Conservation (phyloP, 768 basidiomycete genomes). For the Phlebiopsis gigantea region DNA sequence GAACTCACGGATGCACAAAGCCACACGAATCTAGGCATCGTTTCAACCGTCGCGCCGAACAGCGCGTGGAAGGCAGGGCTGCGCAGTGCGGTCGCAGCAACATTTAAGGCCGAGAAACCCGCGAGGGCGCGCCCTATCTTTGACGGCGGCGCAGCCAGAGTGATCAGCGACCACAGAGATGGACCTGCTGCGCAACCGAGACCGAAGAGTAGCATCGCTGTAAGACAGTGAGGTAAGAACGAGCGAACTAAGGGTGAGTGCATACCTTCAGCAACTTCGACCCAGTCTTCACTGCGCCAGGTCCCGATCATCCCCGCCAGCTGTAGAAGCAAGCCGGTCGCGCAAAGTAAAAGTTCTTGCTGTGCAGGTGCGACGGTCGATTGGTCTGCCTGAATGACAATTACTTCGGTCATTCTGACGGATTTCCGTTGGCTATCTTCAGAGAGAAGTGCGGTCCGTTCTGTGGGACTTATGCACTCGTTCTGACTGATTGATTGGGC, state of each 20-base stretch:
- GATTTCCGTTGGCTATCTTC: too few relatives aligned
- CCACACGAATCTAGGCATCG: background rate
- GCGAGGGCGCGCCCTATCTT: conserved; percentile 4
- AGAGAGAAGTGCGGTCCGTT: background rate
- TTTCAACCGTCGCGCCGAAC: conserved; percentile 1
- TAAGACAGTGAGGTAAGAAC: background rate
- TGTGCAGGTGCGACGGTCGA: background rate
- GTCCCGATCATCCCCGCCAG: conserved; percentile 1
- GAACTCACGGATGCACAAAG: background rate
- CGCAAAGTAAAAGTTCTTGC: background rate
- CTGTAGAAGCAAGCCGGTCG: background rate
- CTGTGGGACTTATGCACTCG: background rate
- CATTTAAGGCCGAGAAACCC: background rate
- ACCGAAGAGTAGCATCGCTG: background rate
- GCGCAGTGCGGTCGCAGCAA: background rate
- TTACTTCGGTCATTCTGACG: too few relatives aligned
- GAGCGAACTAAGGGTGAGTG: too few relatives aligned
- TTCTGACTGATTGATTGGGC: background rate
- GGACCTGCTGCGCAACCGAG: background rate
- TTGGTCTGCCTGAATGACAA: too few relatives aligned
- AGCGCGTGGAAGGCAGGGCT: background rate
- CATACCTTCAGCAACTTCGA: background rate
- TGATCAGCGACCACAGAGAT: conserved; percentile 1
- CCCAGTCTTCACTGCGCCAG: background rate
- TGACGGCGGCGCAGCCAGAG: background rate